Evolutionary conservation across 345 rosid species (phyloP).

Genomic region (Fremontodendron californicum): DNA sequence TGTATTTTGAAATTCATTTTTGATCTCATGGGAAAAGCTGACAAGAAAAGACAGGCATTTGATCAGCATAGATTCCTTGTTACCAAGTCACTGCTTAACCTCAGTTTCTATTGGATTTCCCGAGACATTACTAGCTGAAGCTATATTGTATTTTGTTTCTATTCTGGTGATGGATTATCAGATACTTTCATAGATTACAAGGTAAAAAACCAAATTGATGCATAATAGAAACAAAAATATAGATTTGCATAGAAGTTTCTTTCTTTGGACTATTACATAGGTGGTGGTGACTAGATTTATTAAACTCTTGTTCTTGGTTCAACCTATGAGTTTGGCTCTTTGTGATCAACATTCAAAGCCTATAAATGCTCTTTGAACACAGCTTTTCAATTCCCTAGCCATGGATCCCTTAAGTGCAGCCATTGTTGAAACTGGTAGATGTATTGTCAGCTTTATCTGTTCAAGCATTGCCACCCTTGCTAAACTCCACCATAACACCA

Average conservation of each 20-base stretch:
- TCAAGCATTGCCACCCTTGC: slow-evolving; percentile 1
- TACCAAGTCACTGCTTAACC: not conserved
- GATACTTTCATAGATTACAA: not conserved
- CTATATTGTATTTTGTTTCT: not conserved
- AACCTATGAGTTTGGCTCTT: not conserved
- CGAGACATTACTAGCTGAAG: not conserved
- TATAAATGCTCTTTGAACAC: not conserved
- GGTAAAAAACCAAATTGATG: not conserved
- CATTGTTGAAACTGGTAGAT: slow-evolving; percentile 18
- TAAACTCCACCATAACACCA: slow-evolving; percentile 15
- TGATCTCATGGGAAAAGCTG: too few species aligned
- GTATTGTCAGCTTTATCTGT: not conserved
- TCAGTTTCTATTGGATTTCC: not conserved
- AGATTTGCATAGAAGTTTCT: not conserved
- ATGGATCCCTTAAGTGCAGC: slow-evolving; percentile 21
- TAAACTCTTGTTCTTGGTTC: not conserved
- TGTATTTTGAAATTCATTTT: too few species aligned
- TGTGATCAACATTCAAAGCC: not conserved
- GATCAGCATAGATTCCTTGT: not conserved
- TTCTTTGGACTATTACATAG: not conserved
- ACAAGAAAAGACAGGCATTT: too few species aligned
- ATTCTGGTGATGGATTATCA: not conserved
- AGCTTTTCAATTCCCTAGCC: not conserved
- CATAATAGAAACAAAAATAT: not conserved
- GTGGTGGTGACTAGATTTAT: not conserved